Base-by-base conservation (phyloP, 805 yeast genomes). In the Yamadazyma tumulicola region DNA sequence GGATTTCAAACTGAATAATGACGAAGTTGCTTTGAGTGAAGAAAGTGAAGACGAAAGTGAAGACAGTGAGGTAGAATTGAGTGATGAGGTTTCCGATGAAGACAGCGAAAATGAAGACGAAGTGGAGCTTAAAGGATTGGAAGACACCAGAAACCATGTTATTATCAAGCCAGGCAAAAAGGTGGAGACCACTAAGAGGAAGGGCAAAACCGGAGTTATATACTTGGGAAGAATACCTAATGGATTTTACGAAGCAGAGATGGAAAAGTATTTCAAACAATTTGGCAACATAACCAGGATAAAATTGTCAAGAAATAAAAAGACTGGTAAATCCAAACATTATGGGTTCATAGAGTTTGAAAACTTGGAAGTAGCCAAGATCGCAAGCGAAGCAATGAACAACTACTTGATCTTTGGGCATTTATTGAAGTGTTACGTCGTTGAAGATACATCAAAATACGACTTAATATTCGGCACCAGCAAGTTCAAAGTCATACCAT, bases 341-440 rank as follows among this genome's bases (percentile, higher is more conserved):
- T 81, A 81, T 48, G 89, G 79, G 3, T 81, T 81, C 42, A 72
- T 81, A 19, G 96, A 93, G 61, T 93, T 91, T 53, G 75, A 72
- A 26, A 71, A 77, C 35, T 54, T 58, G 24, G 85, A 80, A 31
- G 94, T 84, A 37, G 97, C 97, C 29, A 74, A 78, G 47, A 71
- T 88, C 42, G 98, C 96, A 3, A 85, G 84, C 42, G 97, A 93
- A 46, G 81, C 97, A 29, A 93, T 93, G 98, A 81, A 93, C 62
- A 93, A 93, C 63, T 93, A 93, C 52, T 72, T 93, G 43, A 56
- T 93, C 29, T 80, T 85, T 64, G 94, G 94, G 5, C 97, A 91
- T 59, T 74, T 89, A 42, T 66, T 93, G 48, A 81, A 85, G 60
- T 70, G 70, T 42, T 60, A 68, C 16, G 54, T 75, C 12, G 51